phyloP scores from a whole-genome alignment of 768 basidiomycete genomes.

The Pholiota conissans region DNA sequence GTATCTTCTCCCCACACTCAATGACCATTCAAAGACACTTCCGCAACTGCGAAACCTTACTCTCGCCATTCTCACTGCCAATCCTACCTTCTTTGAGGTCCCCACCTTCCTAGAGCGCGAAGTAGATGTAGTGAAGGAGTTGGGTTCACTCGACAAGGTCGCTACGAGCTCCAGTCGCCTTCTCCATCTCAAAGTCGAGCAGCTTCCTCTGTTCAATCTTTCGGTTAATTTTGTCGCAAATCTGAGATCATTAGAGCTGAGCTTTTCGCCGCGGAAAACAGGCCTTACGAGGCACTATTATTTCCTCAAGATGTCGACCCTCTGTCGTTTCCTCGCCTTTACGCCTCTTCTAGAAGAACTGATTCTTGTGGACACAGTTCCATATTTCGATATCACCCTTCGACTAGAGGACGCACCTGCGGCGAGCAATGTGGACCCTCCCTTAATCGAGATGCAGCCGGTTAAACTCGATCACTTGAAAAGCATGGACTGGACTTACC shows the following conservation, averaged over 20 bases:
- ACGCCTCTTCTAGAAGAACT: conserved; percentile 43
- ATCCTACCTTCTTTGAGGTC: conserved; percentile 18
- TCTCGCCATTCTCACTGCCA: conserved; percentile 18
- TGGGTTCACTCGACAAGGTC: background rate
- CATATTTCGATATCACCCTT: conserved; percentile 30
- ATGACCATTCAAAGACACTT: conserved; percentile 12
- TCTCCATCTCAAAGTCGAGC: conserved; percentile 38
- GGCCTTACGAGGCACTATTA: conserved; percentile 22
- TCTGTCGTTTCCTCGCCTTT: conserved; percentile 34
- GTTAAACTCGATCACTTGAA: conserved; percentile 39
- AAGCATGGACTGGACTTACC: conserved; percentile 48
- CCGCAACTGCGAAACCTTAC: conserved; percentile 18
- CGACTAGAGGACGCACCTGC: conserved; percentile 8
- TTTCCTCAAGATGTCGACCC: conserved; percentile 38
- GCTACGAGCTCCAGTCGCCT: conserved; percentile 20
- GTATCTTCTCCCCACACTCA: conserved; percentile 18
- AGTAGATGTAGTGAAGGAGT: background rate
- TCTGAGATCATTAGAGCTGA: conserved; percentile 42
- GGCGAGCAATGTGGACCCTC: background rate
- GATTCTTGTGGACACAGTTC: conserved; percentile 40
- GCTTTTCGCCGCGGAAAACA: conserved; percentile 31
- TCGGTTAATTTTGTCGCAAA: conserved; percentile 36
- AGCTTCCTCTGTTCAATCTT: conserved; percentile 40
- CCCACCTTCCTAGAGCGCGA: conserved; percentile 15
- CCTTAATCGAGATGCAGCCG: conserved; percentile 19